Evolutionary conservation across 306 rosid genomes (phyloP).

Genomic region (Casuarina cunninghamiana): DNA sequence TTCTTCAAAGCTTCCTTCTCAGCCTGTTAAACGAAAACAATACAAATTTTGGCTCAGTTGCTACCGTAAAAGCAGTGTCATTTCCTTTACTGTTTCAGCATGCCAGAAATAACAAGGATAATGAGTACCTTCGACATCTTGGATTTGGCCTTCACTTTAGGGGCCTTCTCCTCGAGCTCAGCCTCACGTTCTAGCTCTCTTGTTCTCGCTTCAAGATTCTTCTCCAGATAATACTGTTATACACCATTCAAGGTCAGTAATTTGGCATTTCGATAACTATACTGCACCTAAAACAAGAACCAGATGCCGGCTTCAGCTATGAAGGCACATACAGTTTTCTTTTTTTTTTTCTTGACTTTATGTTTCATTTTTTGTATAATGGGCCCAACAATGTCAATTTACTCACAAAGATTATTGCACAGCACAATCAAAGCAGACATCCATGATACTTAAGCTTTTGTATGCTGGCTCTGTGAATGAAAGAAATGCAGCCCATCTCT

Average conservation of each 20-base stretch:
- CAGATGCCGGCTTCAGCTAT: background rate
- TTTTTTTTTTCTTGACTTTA: no score
- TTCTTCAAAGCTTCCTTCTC: slow-evolving; percentile 95
- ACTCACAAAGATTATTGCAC: no score
- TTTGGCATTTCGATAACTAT: slow-evolving; percentile 10
- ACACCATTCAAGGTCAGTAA: slow-evolving; percentile 31
- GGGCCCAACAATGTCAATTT: no score
- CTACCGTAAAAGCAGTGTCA: background rate
- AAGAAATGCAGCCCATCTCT: background rate
- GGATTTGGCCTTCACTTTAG: slow-evolving; percentile 91
- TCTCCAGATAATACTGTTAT: slow-evolving; percentile 86
- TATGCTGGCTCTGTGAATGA: background rate
- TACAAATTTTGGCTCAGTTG: slow-evolving; percentile 2
- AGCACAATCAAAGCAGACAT: background rate
- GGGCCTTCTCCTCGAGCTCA: slow-evolving; percentile 89
- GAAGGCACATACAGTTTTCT: no score
- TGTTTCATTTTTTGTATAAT: no score
- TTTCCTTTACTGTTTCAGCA: background rate
- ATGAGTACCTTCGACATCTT: slow-evolving; percentile 90
- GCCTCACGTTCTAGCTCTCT: slow-evolving; percentile 88
- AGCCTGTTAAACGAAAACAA: slow-evolving; percentile 46
- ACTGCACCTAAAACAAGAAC: background rate
- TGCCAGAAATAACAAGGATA: background rate
- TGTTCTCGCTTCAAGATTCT: slow-evolving; percentile 84
- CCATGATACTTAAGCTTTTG: background rate